phyloP scores from a whole-genome alignment of 1,139 yeast species.

The Kazachstania sp. region DNA sequence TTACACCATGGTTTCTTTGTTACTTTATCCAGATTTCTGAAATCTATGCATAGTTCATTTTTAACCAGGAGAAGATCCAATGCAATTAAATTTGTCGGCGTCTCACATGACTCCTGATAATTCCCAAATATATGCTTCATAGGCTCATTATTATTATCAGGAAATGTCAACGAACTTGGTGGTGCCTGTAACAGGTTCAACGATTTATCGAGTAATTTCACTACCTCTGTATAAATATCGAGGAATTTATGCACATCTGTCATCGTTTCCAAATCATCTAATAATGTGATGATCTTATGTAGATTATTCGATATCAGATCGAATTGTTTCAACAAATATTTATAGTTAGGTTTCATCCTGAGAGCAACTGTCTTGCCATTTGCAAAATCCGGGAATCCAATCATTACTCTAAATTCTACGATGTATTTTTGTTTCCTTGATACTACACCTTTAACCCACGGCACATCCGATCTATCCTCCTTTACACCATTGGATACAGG shows the following conservation, averaged over 20 bases:
- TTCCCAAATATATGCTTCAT: conserved; percentile 4
- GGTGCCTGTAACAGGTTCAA: conserved; percentile 2
- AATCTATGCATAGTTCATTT: conserved; percentile 23
- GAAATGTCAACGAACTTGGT: conserved; percentile 4
- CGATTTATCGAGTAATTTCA: not conserved
- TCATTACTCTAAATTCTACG: conserved; percentile 21
- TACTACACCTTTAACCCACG: conserved; percentile 22
- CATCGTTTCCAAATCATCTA: conserved; percentile 16
- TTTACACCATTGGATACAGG: conserved; percentile 26
- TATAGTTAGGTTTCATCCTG: conserved; percentile 16
- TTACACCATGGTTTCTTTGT: conserved; percentile 31
- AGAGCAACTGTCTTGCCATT: conserved; percentile 17
- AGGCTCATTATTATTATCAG: conserved; percentile 2
- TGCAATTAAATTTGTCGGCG: conserved; percentile 7
- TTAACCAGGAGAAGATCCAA: conserved; percentile 21
- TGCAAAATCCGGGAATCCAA: conserved; percentile 22
- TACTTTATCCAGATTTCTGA: conserved; percentile 21
- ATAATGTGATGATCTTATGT: conserved; percentile 8
- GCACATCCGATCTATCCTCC: conserved; percentile 12
- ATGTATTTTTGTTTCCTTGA: conserved; percentile 20
- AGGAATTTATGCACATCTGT: conserved; percentile 1
- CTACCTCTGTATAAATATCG: not conserved
- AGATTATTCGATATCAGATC: conserved; percentile 16
- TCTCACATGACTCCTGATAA: not conserved
- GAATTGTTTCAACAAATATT: conserved; percentile 18